These are phyloP conservation scores for Cytospora piceae DNA, from an alignment of 2,329 filamentous ascomycete genomes.

Conservation along the genomic window DNA sequence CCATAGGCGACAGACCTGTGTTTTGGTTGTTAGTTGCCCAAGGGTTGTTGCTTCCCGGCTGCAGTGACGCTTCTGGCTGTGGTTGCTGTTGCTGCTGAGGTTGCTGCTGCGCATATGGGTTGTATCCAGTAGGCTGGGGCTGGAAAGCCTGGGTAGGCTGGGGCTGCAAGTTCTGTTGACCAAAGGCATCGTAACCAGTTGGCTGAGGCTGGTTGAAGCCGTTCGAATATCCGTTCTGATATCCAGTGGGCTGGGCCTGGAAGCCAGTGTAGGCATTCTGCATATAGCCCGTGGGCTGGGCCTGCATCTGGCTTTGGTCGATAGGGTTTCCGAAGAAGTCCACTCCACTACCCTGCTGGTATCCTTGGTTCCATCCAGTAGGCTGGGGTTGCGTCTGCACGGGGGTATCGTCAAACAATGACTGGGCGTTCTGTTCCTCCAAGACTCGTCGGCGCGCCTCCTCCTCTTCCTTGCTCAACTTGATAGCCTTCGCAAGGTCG, in stretches of 20 bases:
- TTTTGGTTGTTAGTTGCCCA: constrained; percentile 72
- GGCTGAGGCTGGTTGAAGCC: constrained; percentile 70
- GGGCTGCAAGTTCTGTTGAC: constrained; percentile 55
- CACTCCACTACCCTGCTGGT: constrained; percentile 93
- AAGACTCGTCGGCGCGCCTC: constrained; percentile 84
- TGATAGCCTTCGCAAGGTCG: constrained; percentile 92
- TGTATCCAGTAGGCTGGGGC: constrained; percentile 57
- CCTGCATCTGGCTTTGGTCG: constrained; percentile 73
- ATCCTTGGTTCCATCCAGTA: constrained; percentile 94
- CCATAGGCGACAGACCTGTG: constrained; percentile 64
- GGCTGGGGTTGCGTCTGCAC: constrained; percentile 71
- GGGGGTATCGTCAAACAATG: constrained; percentile 85
- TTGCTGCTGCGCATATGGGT: constrained; percentile 53
- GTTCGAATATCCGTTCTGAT: constrained; percentile 66
- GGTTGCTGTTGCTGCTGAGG: constrained; percentile 60
- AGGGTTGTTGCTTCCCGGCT: constrained; percentile 90
- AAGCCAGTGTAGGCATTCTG: constrained; percentile 60
- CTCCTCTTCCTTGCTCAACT: constrained; percentile 92
- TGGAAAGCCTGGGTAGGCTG: constrained; percentile 45
- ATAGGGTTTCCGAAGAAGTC: constrained; percentile 98
- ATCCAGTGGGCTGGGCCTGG: constrained; percentile 54
- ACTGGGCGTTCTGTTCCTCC: constrained; percentile 81
- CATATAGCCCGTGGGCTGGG: constrained; percentile 78
- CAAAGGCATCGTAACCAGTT: constrained; percentile 72
- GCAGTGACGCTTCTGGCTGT: constrained; percentile 62